phyloP scores from a whole-genome alignment of 495 filamentous ascomycete species.

The Durotheca rogersii region DNA sequence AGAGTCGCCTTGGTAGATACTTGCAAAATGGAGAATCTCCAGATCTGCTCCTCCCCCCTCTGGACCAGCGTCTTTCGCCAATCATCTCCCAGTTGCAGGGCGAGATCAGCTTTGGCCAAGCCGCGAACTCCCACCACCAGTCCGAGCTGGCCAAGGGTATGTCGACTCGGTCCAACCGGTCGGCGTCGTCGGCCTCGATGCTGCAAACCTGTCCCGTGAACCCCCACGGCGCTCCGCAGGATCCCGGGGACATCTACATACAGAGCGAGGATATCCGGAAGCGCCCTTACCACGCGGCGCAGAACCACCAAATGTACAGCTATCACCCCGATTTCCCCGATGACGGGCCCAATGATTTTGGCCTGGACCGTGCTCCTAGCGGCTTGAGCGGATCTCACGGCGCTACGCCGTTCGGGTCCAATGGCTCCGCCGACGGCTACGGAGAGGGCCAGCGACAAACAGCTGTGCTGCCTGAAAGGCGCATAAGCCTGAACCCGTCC shows the following conservation, averaged over 20 bases:
- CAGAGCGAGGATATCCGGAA: slow-evolving; percentile 35
- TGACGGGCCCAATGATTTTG: slow-evolving; percentile 9
- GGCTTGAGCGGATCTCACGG: slow-evolving; percentile 10
- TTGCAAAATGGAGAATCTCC: slow-evolving; percentile 34
- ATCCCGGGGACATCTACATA: slow-evolving; percentile 36
- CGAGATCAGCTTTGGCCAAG: slow-evolving; percentile 22
- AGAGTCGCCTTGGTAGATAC: slow-evolving; percentile 33
- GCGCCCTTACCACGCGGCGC: slow-evolving; percentile 21
- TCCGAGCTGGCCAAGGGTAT: slow-evolving; percentile 6
- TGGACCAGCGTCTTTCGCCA: slow-evolving; percentile 27
- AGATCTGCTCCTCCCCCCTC: slow-evolving; percentile 29
- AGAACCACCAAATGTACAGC: slow-evolving; percentile 13
- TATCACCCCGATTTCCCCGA: slow-evolving; percentile 15
- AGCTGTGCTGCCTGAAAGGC: slow-evolving; percentile 9
- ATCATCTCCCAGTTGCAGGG: slow-evolving; percentile 21
- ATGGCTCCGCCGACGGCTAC: slow-evolving; percentile 23
- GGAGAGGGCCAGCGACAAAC: slow-evolving; percentile 5
- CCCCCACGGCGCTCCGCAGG: slow-evolving; percentile 36
- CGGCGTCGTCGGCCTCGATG: slow-evolving; percentile 10
- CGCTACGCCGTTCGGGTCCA: slow-evolving; percentile 25
- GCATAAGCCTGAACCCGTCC: slow-evolving; percentile 9
- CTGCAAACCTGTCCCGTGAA: slow-evolving; percentile 15
- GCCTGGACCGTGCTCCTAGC: slow-evolving; percentile 5
- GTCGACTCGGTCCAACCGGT: slow-evolving; percentile 11
- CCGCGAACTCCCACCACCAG: slow-evolving; percentile 19